phyloP scores from a whole-genome alignment of 1,139 yeast genomes.

The Kodamaea anthophila region DNA sequence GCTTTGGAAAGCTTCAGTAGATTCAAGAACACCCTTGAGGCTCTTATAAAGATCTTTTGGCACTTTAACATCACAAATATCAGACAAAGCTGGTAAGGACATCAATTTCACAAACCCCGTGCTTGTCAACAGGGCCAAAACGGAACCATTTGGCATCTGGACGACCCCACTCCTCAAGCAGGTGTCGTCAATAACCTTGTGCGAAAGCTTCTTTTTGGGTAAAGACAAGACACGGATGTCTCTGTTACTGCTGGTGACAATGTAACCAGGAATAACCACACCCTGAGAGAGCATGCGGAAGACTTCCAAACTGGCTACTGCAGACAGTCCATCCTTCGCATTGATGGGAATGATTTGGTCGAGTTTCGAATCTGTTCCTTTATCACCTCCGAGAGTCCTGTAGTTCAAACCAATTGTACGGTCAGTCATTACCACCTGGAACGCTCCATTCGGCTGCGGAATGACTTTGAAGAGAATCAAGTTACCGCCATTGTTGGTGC shows the following conservation, averaged over 20 bases:
- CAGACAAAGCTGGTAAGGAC: conserved; percentile 34
- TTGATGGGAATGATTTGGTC: conserved; percentile 55
- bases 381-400: conserved; percentile 24
- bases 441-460: conserved; percentile 68
- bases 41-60: conserved; percentile 27
- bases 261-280: conserved; percentile 52
- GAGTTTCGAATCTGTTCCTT: conserved; percentile 43
- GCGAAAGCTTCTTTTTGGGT: conserved; percentile 57
- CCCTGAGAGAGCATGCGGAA: conserved; percentile 64
- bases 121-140: conserved; percentile 30
- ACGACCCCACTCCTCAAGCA: conserved; percentile 43
- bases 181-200: conserved; percentile 59
- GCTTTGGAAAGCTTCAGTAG: conserved; percentile 21
- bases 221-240: conserved; percentile 63
- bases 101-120: conserved; percentile 37
- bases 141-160: conserved; percentile 27
- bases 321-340: conserved; percentile 51
- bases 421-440: conserved; percentile 53
- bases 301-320: conserved; percentile 55
- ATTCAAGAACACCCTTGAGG: conserved; percentile 19
- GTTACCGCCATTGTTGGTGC: conserved; percentile 73
- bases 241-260: conserved; percentile 51
- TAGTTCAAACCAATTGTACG: conserved; percentile 37
- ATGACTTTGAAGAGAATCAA: conserved; percentile 59
- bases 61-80: conserved; percentile 31